Percentiles rank a stretch among this genome's conserved stretches.
Conservation (phyloP, 2,329 filamentous ascomycete species). For the Nemania serpens region DNA sequence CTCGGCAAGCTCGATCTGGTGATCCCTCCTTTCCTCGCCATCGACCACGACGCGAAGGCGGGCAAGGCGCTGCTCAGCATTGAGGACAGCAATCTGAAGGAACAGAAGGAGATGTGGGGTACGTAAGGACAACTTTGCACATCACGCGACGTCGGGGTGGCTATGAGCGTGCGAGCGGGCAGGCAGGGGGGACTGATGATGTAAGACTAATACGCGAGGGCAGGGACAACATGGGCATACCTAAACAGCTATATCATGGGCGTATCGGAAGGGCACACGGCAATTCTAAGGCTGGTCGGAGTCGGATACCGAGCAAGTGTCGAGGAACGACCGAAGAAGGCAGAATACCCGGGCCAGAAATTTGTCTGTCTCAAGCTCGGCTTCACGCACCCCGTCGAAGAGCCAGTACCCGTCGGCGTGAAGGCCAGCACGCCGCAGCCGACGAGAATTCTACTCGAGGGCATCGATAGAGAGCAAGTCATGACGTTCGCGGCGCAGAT, state of each 20-base stretch:
- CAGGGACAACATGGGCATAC: conserved; percentile 88
- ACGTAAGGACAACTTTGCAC: conserved; percentile 1
- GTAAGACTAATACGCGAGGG: conserved; percentile 5
- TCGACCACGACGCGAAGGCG: conserved; percentile 68
- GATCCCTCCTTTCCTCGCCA: conserved; percentile 77
- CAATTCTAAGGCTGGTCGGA: conserved; percentile 88
- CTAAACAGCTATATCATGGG: conserved; percentile 89
- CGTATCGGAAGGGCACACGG: conserved; percentile 94
- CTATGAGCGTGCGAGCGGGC: neutral
- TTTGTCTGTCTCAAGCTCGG: conserved; percentile 95
- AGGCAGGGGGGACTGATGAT: no score
- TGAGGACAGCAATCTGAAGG: conserved; percentile 66
- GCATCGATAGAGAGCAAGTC: conserved; percentile 81
- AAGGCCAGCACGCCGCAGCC: conserved; percentile 88
- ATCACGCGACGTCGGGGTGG: neutral
- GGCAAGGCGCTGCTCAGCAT: conserved; percentile 72
- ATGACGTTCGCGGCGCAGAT: conserved; percentile 92
- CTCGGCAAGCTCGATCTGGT: conserved; percentile 77
- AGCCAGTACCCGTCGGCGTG: conserved; percentile 80
- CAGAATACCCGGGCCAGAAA: conserved; percentile 79
- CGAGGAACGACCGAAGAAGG: conserved; percentile 74
- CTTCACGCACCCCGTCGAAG: conserved; percentile 93
- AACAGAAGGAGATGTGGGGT: conserved; percentile 98
- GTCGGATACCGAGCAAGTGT: conserved; percentile 93
- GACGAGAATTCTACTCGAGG: conserved; percentile 88